Evolutionary conservation across 306 rosid species (phyloP).

Genomic region (Ochetophila trinervis): DNA sequence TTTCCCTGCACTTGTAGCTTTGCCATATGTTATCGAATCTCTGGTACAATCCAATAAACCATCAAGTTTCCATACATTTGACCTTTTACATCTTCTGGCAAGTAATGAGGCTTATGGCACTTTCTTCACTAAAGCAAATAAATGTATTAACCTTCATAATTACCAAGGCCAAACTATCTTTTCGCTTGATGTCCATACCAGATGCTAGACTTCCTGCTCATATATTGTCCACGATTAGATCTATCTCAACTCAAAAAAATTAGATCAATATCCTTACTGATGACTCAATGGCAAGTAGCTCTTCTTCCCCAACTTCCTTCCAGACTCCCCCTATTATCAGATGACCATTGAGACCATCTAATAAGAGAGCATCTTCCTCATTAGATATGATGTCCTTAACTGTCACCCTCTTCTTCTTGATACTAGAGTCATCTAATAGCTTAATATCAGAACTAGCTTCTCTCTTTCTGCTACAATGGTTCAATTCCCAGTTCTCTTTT

Average conservation of each 20-base stretch:
- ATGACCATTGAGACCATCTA: conserved; percentile 34
- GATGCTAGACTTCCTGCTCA: background rate
- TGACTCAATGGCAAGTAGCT: conserved; percentile 51
- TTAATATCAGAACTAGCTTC: conserved; percentile 42
- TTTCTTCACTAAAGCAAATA: background rate
- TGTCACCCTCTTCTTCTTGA: conserved; percentile 58
- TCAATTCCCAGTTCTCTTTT: conserved; percentile 31
- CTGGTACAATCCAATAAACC: no score
- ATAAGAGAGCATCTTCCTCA: conserved; percentile 13
- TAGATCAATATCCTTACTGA: conserved; percentile 56
- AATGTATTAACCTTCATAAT: background rate
- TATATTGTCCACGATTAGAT: background rate
- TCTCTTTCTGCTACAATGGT: conserved; percentile 39
- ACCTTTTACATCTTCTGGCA: no score
- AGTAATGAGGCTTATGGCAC: background rate
- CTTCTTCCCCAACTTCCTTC: conserved; percentile 61
- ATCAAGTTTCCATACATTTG: no score
- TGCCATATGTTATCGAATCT: no score
- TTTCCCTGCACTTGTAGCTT: no score
- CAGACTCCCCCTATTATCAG: conserved; percentile 59
- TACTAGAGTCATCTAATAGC: conserved; percentile 35
- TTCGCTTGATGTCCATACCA: background rate
- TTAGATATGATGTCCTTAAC: conserved; percentile 22
- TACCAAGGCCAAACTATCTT: background rate
- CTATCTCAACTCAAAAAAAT: conserved; percentile 1